A percentile compares a stretch with the other conserved stretches of the same genome.
Evolutionary conservation across 2,329 filamentous ascomycete species (phyloP).

Genomic region (Fusarium gaditjirri): DNA sequence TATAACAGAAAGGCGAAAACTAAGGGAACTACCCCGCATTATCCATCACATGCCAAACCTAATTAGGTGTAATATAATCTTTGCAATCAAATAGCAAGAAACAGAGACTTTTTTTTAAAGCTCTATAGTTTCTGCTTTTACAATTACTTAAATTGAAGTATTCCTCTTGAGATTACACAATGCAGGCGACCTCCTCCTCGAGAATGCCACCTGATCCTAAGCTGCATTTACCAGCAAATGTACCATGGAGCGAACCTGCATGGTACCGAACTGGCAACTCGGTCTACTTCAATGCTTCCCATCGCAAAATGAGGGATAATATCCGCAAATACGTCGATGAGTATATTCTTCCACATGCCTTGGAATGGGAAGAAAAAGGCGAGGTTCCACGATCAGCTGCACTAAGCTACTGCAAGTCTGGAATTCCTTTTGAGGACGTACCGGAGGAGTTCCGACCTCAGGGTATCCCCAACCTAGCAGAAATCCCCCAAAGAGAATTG

Average conservation of each 20-base stretch:
- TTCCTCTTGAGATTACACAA: rapidly evolving
- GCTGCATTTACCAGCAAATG: not conserved
- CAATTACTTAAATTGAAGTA: rapidly evolving
- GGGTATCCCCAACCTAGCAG: not conserved
- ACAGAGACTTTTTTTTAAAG: not conserved
- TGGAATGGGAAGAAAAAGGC: not conserved
- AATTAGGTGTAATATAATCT: not conserved
- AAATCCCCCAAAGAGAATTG: not conserved
- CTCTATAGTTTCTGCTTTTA: rapidly evolving
- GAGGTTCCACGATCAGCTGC: not conserved
- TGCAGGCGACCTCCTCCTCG: not conserved
- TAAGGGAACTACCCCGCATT: not conserved
- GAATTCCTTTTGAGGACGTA: not conserved
- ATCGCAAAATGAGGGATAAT: not conserved
- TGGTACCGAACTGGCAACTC: not conserved
- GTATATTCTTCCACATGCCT: not conserved
- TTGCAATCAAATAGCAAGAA: not conserved
- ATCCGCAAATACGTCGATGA: not conserved
- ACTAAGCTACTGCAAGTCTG: not conserved
- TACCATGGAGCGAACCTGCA: not conserved
- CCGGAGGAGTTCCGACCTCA: not conserved
- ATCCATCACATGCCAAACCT: not conserved
- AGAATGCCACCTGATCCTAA: not conserved
- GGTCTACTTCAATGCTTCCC: not conserved
- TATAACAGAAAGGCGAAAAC: not conserved